These are phyloP conservation scores for Pulveroboletus sp. DNA, from an alignment of 768 basidiomycete genomes.

Conservation along the genomic window DNA sequence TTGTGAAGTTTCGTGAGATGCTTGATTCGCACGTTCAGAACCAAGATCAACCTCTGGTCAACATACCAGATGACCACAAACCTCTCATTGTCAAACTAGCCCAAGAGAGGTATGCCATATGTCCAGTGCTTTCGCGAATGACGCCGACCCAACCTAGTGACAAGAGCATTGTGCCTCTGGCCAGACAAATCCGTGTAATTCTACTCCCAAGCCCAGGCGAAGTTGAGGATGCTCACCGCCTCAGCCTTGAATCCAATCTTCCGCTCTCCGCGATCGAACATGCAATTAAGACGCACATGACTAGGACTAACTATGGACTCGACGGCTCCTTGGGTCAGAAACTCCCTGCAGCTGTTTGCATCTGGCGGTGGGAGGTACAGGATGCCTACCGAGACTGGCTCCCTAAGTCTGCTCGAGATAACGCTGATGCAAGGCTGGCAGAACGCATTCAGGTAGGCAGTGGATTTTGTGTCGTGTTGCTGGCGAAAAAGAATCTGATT, in stretches of 20 bases:
- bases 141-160: constrained; percentile 49
- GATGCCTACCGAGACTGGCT: constrained; percentile 57
- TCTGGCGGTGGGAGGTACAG: constrained; percentile 89
- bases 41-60: constrained; percentile 47
- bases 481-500: constrained; percentile 1
- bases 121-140: background rate
- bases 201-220: constrained; percentile 65
- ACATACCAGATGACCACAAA: constrained; percentile 65
- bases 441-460: constrained; percentile 64
- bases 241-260: constrained; percentile 39
- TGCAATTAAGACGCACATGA: constrained; percentile 60
- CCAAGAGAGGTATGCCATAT: constrained; percentile 70
- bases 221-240: constrained; percentile 38
- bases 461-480: background rate
- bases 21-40: constrained; percentile 52
- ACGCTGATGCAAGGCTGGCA: constrained; percentile 53
- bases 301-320: constrained; percentile 80
- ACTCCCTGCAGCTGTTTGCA: constrained; percentile 58
- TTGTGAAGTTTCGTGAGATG: constrained; percentile 74
- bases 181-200: constrained; percentile 67
- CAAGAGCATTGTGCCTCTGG: constrained; percentile 59
- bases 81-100: constrained; percentile 79
- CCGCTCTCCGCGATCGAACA: constrained; percentile 53
- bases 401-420: constrained; percentile 63
- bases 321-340: constrained; percentile 50